A percentile compares a stretch with the other conserved stretches of the same genome.
These are phyloP conservation scores for Colletotrichum melonis DNA, from an alignment of 2,329 filamentous ascomycete genomes.

Conservation along the genomic window DNA sequence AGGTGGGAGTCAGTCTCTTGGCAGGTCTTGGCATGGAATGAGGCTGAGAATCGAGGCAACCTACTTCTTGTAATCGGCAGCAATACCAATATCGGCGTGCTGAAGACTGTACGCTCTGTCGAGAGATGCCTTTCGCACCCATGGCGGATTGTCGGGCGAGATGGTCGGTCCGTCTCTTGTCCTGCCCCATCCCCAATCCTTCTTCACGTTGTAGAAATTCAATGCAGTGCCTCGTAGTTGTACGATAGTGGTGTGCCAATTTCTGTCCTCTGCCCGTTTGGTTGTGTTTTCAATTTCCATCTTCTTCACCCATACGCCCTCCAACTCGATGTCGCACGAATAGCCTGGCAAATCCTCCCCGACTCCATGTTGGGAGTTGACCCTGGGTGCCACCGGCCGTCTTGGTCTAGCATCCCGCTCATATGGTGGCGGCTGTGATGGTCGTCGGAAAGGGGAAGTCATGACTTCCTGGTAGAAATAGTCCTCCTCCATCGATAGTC, in stretches of 20 bases:
- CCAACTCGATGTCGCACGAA: constrained; percentile 65
- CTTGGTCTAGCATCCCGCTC: constrained; percentile 44
- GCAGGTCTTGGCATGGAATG: constrained; percentile 28
- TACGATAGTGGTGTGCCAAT: constrained; percentile 73
- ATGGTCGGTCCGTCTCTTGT: constrained; percentile 58
- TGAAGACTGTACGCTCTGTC: constrained; percentile 78
- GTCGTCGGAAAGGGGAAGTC: constrained; percentile 55
- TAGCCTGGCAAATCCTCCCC: constrained; percentile 65
- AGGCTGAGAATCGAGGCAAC: constrained; percentile 42
- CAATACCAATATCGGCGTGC: constrained; percentile 80
- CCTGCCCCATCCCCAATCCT: constrained; percentile 62
- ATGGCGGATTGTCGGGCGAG: constrained; percentile 62
- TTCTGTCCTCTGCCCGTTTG: constrained; percentile 69
- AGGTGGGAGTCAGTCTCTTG: constrained; percentile 29
- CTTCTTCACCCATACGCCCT: constrained; percentile 71
- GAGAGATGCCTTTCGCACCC: constrained; percentile 64
- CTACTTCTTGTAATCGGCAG: constrained; percentile 77
- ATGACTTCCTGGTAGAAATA: constrained; percentile 64
- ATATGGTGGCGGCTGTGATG: constrained; percentile 61
- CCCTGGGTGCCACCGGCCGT: constrained; percentile 38
- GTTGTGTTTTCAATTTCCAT: constrained; percentile 75
- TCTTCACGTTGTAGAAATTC: constrained; percentile 72
- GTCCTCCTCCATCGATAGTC: constrained; percentile 67
- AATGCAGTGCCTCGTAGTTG: constrained; percentile 76
- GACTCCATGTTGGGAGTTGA: constrained; percentile 24